Evolutionary conservation across 345 rosid genomes (phyloP), one percentile per base, ranked within the genome.

Genomic region (Brassica nigra): DNA sequence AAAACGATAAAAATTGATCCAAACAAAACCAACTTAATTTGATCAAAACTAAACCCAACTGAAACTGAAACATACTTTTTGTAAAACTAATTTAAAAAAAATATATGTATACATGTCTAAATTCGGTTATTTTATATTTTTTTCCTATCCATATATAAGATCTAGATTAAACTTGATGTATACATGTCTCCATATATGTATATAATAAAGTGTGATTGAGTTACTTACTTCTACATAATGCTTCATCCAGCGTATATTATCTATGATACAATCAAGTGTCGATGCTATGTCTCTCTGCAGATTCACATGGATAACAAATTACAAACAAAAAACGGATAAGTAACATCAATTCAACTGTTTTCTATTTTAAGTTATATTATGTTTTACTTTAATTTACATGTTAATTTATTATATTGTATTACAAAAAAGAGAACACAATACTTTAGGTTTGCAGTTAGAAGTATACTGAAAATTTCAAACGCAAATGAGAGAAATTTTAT

Each of bases 151-250:
- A n/a, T 9, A 18, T 0, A 0, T 18, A 31, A 54, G 12, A 57
- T 12, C 10, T 6, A 16, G 11, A 11, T 55, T 15, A 69, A 34
- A 72, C 9, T 1, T n/a, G 28, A 28, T n/a, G 27, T 47, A 29
- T 44, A n/a, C 33, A 58, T 72, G 23, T 52, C 57, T n/a, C 18
- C 15, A 52, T n/a, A n/a, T 52, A n/a, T 42, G n/a, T 54, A 15
- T 10, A 30, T 18, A 16, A 14, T 5, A 28, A 58, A 11, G 28
- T 36, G 14, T 64, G 29, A 36, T 27, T 36, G 5, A 58, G n/a
- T 7, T 63, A 71, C 76, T 71, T 71, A 78, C 81, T 71, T 78
- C 81, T 8, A 78, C 72, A 16, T 8, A 65, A 18, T 5, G 15
- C 16, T 78, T 65, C 77, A 65, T 16, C 29, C 10, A 7, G 33